A percentile compares a stretch with the other conserved stretches of the same genome.
Evolutionary conservation across 495 filamentous ascomycete species (phyloP).

Genomic region (Astrothelium subdiscretum): DNA sequence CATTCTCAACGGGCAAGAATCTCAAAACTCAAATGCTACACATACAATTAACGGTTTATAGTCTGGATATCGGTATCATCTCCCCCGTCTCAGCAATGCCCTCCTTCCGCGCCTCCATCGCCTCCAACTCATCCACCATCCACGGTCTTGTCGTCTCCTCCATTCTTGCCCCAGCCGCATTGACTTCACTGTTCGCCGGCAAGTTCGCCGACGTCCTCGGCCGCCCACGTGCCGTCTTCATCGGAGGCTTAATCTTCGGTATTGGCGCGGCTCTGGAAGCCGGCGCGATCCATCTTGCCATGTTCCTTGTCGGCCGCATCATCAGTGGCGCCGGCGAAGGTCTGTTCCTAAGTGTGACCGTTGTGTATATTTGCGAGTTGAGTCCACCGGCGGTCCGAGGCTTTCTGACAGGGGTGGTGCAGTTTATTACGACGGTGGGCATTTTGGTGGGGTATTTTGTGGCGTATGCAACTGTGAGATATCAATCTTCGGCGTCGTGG

Average conservation of each 20-base stretch:
- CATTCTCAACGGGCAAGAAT: neutral
- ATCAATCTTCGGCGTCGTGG: conserved; percentile 46
- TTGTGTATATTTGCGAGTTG: conserved; percentile 52
- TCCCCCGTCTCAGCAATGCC: conserved; percentile 50
- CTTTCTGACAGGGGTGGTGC: conserved; percentile 42
- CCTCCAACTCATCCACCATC: conserved; percentile 39
- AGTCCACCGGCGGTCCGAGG: conserved; percentile 42
- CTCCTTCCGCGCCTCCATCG: conserved; percentile 37
- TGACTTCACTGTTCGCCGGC: conserved; percentile 49
- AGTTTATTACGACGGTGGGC: conserved; percentile 42
- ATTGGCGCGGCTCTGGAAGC: conserved; percentile 45
- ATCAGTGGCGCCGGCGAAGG: conserved; percentile 51
- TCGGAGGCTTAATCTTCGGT: conserved; percentile 43
- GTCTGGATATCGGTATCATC: conserved; percentile 45
- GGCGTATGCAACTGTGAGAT: conserved; percentile 45
- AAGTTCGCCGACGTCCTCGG: conserved; percentile 46
- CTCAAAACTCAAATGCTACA: neutral
- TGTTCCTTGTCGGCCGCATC: conserved; percentile 44
- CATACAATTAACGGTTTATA: neutral
- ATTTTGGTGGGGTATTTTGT: conserved; percentile 47
- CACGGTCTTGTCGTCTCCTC: conserved; percentile 50
- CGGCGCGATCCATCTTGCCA: conserved; percentile 29
- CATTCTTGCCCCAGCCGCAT: conserved; percentile 47
- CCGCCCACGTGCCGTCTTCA: conserved; percentile 37
- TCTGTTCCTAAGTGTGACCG: conserved; percentile 43